Base-by-base conservation (phyloP, 768 basidiomycete genomes). In the Tulasnella sp. region DNA sequence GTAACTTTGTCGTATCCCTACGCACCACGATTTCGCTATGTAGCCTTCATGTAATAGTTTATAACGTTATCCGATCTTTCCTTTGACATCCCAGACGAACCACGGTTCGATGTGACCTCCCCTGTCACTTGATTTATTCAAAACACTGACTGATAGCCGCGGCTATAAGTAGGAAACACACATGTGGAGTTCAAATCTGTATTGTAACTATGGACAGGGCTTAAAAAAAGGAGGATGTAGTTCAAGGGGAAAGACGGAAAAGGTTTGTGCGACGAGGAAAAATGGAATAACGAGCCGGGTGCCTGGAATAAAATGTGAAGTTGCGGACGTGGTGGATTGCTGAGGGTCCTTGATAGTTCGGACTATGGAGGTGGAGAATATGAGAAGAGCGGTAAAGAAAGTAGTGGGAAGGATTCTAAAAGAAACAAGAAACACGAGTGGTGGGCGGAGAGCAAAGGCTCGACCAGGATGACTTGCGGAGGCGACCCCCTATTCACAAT, bases 11-110 rank as follows among this genome's bases (percentile, higher is more conserved):
- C 52, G n/a, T 68, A 14, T 68, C 27, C 27, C 14, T 12, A 68
- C n/a, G 62, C 36, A 14, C 62, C 62, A 7, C 19, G 16, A 68
- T 27, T 3, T 68, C 27, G 34, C 62, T 36, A 68, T 27, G 18
- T 68, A 68, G 34, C 16, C 62, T 68, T 19, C 31, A 68, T 68
- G 62, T 68, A 68, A 0, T 68, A 68, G 27, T 34, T 18, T 68
- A 62, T 36, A 68, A 68, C 62, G 34, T 68, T 68, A 68, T 68
- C 62, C 62, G 24, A 68, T 68, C 62, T 68, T 68, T 68, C 16
- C 27, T 36, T 62, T 36, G 34, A 12, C 31, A 16, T 68, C 62
- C 10, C 44, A 44, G 19, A 44, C 44, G 44, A 18, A 18, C 3
- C 3, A 44, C 42, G 44, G 44, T 16, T 44, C 4, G 44, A 44